These are phyloP conservation scores for Scortechinia acanthostroma DNA, from an alignment of 2,329 filamentous ascomycete genomes.

Conservation along the genomic window DNA sequence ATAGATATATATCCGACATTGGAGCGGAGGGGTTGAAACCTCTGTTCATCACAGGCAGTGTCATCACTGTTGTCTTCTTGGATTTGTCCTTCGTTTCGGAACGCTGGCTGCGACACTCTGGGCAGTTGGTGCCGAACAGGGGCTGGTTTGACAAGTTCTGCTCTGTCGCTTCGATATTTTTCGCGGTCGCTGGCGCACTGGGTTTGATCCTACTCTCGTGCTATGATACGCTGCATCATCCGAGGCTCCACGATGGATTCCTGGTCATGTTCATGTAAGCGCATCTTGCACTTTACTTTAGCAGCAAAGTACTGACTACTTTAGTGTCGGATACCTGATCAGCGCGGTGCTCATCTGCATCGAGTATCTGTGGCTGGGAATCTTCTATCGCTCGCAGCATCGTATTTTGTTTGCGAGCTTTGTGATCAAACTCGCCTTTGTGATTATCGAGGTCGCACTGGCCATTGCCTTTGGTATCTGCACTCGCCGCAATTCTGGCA, in stretches of 20 bases:
- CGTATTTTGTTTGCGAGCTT: background rate
- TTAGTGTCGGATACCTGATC: conserved; percentile 10
- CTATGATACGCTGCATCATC: background rate
- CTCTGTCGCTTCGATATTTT: conserved; percentile 22
- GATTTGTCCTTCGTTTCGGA: background rate
- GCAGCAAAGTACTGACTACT: too few species aligned
- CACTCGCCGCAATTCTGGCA: background rate
- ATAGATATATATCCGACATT: conserved; percentile 41
- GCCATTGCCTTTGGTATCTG: background rate
- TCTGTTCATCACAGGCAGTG: conserved; percentile 52
- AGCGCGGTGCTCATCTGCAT: background rate
- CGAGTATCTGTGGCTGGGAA: background rate
- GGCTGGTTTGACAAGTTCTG: conserved; percentile 9
- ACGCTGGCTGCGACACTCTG: background rate
- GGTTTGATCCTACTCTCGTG: background rate
- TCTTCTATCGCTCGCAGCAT: conserved; percentile 6
- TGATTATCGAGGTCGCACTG: background rate
- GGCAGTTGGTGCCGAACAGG: background rate
- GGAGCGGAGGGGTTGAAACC: conserved; percentile 50
- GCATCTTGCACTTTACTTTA: too few species aligned
- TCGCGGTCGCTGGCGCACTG: background rate
- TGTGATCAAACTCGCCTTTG: background rate
- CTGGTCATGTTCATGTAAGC: conserved; percentile 11
- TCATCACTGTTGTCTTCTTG: conserved; percentile 16
- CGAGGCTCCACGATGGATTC: background rate